Evolutionary conservation across 176 grass and related monocot species (phyloP), one percentile per base, ranked within the genome.

Genomic region (Aegilops bicornis): DNA sequence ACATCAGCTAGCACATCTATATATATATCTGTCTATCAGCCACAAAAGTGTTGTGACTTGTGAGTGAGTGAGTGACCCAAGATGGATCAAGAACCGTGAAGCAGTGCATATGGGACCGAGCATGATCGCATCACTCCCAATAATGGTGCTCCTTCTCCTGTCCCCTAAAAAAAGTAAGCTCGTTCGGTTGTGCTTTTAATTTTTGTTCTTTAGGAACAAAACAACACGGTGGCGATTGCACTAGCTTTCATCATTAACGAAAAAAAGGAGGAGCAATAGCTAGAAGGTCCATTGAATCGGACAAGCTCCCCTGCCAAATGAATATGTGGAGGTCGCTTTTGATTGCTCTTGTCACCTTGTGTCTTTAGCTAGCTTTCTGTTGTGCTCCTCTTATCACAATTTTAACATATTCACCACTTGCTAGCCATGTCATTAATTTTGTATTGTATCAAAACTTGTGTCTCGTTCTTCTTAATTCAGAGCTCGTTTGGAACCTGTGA

Each of bases 111-210:
- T 74, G 84, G 84, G 79, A 4, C 67, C 73, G 66, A 11, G 27
- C 40, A 47, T 73, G 79, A 83, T 45, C 52, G 62, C 80, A 71
- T 48, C 48, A 62, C 72, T 20, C 15, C 37, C 84, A 87, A 90
- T 80, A 78, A 87, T 61, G 79, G 68, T 76, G 85, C 37, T 43
- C 75, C 45, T 58, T 0, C 54, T 22, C 54, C 54, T 22, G 52
- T 20, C 52, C 52, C 50, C 1, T 19, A 20, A 74, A 67, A 68
- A 58, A 73, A 63, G 76, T 79, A 11, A 73, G 16, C 27, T 27
- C 68, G 13, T 33, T 13, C 0, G 8, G 14, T 15, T 2, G 15
- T 75, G 22, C 64, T 50, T 73, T 74, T 35, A 3, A 7, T 20
- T 3, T 3, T 33, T 13, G 59, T 77, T 77, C 2, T 77, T 54